A percentile compares a stretch with the other conserved stretches of the same genome.
Conservation (phyloP, 306 rosid genomes). For the Malus fusca region DNA sequence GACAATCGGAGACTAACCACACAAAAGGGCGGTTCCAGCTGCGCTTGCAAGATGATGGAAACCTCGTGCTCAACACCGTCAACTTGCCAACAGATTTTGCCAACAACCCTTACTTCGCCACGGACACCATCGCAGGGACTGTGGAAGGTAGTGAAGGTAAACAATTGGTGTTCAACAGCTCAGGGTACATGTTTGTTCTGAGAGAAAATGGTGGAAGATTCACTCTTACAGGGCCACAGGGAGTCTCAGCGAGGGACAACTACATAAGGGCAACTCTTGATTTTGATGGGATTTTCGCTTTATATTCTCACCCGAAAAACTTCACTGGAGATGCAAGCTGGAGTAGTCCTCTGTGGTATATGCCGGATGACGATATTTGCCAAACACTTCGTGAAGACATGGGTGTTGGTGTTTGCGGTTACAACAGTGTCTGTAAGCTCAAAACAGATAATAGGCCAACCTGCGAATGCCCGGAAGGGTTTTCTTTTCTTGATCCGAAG, state of each 20-base stretch:
- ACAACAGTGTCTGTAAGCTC: conserved; percentile 36
- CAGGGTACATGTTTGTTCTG: conserved; percentile 28
- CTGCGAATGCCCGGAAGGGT: conserved; percentile 22
- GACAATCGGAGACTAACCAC: conserved; percentile 19
- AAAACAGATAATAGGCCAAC: conserved; percentile 9
- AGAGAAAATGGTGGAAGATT: neutral
- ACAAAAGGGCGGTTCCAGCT: conserved; percentile 30
- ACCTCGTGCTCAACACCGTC: conserved; percentile 7
- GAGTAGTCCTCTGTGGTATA: neutral
- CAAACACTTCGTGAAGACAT: rapidly evolving
- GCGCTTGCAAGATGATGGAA: neutral
- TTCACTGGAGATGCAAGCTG: conserved; percentile 2
- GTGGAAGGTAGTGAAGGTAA: conserved; percentile 13
- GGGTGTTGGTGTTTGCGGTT: conserved; percentile 41
- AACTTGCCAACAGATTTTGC: neutral
- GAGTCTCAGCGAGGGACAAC: neutral
- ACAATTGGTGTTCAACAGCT: conserved; percentile 24
- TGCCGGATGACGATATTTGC: conserved; percentile 9
- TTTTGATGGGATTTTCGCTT: conserved; percentile 43
- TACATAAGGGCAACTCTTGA: conserved; percentile 38
- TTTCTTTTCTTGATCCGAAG: conserved; percentile 16
- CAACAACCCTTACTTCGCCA: neutral
- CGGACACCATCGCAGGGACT: neutral
- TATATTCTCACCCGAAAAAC: conserved; percentile 25
- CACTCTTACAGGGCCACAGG: neutral